Evolutionary conservation across 116 monocot genomes (phyloP).

Genomic region (Zostera marina): DNA sequence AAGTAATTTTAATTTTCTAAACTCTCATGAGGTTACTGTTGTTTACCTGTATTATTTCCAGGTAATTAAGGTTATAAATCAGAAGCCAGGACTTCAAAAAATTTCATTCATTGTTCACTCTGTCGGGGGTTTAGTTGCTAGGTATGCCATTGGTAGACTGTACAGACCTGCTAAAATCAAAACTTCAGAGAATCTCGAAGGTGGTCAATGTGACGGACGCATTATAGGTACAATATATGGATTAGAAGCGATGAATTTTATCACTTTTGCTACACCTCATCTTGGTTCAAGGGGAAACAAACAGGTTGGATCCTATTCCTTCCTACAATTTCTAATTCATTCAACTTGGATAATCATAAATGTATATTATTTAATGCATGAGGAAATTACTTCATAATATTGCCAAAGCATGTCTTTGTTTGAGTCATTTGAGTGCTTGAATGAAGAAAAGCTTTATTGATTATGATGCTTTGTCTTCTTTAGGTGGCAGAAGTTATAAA

Average conservation of each 20-base stretch:
- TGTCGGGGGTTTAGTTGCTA: conserved; percentile 88
- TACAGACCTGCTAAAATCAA: conserved; percentile 36
- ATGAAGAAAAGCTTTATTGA: background rate
- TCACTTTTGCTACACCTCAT: conserved; percentile 96
- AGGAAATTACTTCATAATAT: background rate
- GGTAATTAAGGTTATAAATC: conserved; percentile 47
- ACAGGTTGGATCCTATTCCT: conserved; percentile 54
- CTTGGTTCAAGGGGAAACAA: conserved; percentile 93
- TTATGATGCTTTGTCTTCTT: too few relatives aligned
- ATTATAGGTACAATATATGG: conserved; percentile 58
- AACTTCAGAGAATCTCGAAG: conserved; percentile 5
- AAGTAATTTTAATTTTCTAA: too few relatives aligned
- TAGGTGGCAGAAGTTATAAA: too few relatives aligned
- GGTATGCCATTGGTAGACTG: conserved; percentile 86
- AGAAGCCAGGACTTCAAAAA: conserved; percentile 36
- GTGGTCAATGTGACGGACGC: conserved; percentile 6
- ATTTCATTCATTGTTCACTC: conserved; percentile 95
- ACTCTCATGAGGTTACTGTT: background rate
- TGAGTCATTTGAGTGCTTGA: background rate
- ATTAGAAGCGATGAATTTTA: conserved; percentile 87
- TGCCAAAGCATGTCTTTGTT: background rate
- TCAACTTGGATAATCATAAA: background rate
- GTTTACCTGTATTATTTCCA: conserved; percentile 6
- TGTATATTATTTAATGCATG: background rate
- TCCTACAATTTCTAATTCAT: background rate